These are phyloP conservation scores for Phytophthora kernoviae DNA, from an alignment of 352 stramenopile genomes.

Conservation along the genomic window DNA sequence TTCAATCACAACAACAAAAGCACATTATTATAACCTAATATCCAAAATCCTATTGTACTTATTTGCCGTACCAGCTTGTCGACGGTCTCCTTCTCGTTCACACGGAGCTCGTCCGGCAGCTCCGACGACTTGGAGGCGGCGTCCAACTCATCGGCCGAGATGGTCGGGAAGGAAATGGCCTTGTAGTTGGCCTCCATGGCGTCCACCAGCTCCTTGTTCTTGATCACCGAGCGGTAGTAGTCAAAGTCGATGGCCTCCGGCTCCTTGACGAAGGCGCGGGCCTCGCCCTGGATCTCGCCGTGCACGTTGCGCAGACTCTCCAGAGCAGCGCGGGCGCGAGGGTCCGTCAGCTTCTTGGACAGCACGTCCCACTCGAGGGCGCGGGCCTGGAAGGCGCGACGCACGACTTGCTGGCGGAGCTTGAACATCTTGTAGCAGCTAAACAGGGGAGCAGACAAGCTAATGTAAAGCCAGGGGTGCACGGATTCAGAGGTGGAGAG, in stretches of 20 bases:
- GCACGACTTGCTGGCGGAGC: constrained; percentile 79
- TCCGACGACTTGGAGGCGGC: constrained; percentile 47
- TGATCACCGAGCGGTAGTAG: constrained; percentile 86
- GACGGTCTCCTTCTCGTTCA: constrained; percentile 84
- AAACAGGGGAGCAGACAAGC: constrained; percentile 19
- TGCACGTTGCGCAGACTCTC: constrained; percentile 81
- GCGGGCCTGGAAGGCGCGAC: constrained; percentile 56
- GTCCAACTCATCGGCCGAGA: constrained; percentile 77
- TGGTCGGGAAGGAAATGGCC: constrained; percentile 82
- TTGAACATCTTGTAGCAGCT: constrained; percentile 78
- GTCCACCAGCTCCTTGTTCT: constrained; percentile 90
- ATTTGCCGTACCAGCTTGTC: constrained; percentile 63
- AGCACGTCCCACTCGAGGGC: constrained; percentile 73
- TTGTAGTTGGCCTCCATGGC: constrained; percentile 88
- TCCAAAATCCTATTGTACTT: background rate
- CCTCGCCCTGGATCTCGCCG: constrained; percentile 78
- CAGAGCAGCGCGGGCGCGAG: constrained; percentile 72
- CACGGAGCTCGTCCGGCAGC: constrained; percentile 53
- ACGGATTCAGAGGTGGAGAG: constrained; percentile 37
- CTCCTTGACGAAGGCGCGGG: constrained; percentile 73
- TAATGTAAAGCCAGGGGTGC: constrained; percentile 27
- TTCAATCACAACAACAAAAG: constrained; percentile 5
- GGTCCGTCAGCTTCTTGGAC: constrained; percentile 78
- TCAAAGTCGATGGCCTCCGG: constrained; percentile 87
- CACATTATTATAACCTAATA: constrained; percentile 4